A percentile compares a stretch with the other conserved stretches of the same genome.
phyloP scores from a whole-genome alignment of 164 flowering plant genomes.

The Magnolia sinica region DNA sequence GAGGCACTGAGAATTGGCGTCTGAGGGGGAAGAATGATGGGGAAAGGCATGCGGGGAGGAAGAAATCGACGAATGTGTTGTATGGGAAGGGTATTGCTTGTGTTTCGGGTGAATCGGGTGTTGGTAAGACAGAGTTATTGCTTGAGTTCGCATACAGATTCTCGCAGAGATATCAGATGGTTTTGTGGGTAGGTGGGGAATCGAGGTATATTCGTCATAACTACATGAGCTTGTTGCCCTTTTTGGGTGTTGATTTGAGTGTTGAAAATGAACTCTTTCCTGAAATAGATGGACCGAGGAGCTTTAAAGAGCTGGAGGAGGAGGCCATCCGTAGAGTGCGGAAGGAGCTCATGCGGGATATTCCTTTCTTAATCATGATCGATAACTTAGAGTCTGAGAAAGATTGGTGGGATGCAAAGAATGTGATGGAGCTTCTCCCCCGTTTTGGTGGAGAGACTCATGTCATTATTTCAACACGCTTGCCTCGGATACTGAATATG shows the following conservation, averaged over 20 bases:
- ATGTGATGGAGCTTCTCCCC: constrained; percentile 88
- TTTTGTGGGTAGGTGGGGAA: constrained; percentile 89
- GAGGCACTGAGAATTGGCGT: constrained; percentile 30
- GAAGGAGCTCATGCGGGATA: constrained; percentile 77
- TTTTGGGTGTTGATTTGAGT: constrained; percentile 72
- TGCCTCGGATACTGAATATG: constrained; percentile 64
- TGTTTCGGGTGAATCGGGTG: constrained; percentile 81
- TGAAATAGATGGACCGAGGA: constrained; percentile 51
- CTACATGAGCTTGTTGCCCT: constrained; percentile 70
- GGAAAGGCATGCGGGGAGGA: constrained; percentile 40
- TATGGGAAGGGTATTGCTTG: constrained; percentile 90
- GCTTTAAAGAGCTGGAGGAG: constrained; percentile 86
- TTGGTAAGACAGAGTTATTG: constrained; percentile 87
- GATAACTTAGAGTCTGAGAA: constrained; percentile 88
- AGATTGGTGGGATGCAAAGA: constrained; percentile 91
- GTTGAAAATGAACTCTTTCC: constrained; percentile 38
- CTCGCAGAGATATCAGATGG: constrained; percentile 83
- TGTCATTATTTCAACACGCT: constrained; percentile 73
- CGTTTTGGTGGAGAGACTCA: constrained; percentile 93
- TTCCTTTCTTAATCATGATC: constrained; percentile 73
- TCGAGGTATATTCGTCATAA: constrained; percentile 75
- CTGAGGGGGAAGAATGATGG: constrained; percentile 34
- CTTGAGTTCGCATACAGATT: constrained; percentile 79
- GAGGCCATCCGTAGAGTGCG: constrained; percentile 66
- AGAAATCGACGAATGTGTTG: constrained; percentile 41